A percentile compares a stretch with the other conserved stretches of the same genome.
These are phyloP conservation scores for Mercurialis annua DNA, from an alignment of 345 rosid genomes.

Conservation along the genomic window DNA sequence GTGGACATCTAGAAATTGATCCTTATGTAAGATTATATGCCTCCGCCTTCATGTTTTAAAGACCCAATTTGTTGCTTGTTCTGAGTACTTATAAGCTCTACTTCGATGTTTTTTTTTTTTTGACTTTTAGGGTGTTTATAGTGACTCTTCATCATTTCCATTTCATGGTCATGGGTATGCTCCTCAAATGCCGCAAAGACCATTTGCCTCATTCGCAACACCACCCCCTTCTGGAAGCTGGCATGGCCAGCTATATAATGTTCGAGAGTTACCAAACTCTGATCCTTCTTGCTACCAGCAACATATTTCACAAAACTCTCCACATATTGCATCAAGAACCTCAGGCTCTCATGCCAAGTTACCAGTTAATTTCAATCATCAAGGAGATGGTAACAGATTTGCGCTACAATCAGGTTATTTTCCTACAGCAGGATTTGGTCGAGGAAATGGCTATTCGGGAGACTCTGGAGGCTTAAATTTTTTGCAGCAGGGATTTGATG, in stretches of 20 bases:
- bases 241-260: conserved; percentile 33
- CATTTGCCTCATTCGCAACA: conserved; percentile 26
- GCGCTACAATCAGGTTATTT: conserved; percentile 30
- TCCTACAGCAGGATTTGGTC: conserved; percentile 24
- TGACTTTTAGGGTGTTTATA: conserved; percentile 33
- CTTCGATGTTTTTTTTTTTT: conserved; percentile 10
- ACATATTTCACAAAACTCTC: conserved; percentile 26
- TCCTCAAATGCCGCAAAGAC: conserved; percentile 30
- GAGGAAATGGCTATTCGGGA: conserved; percentile 23
- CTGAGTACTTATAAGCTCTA: conserved; percentile 9
- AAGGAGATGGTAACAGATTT: conserved; percentile 29
- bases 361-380: conserved; percentile 33
- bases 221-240: conserved; percentile 24
- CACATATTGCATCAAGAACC: conserved; percentile 23
- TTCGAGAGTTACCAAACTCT: conserved; percentile 25
- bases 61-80: conserved; percentile 15
- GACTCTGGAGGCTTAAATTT: conserved; percentile 25
- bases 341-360: conserved; percentile 33
- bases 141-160: conserved; percentile 32
- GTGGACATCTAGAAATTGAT: conserved; percentile 33
- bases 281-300: conserved; percentile 36
- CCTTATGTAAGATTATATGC: conserved; percentile 41
- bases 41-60: conserved; percentile 11
- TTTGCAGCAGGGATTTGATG: conserved; percentile 32
- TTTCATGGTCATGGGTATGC: conserved; percentile 35